Base-by-base conservation (phyloP, 441 rosid species). In the Eutrema salsugineum region DNA sequence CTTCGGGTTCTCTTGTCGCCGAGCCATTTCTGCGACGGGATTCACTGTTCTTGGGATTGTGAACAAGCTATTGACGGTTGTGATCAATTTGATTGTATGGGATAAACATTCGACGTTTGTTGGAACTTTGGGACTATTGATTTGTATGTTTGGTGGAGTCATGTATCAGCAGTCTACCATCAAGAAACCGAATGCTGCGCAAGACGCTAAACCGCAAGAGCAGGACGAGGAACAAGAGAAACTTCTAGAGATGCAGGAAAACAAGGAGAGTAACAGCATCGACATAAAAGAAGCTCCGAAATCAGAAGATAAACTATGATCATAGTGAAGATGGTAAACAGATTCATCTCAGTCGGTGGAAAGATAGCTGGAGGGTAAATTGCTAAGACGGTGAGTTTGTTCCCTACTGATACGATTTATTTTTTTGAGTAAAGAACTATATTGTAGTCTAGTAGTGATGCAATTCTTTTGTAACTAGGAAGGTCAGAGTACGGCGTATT, bases 21-120 rank as follows among this genome's bases (percentile, higher is more conserved):
- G 87, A 48, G 97, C 93, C 2, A 94, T 94, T 66, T 94, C 99
- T 30, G 99, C 99, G 2, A 94, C 98, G 9, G 99, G 99, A 1
- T 94, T 85, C 64, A 94, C 99, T 10, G 98, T 94, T 78, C 97
- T 94, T 47, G 99, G 98, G 1, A 92, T 94, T 11, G 98, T 94
- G 72, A 94, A 92, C 77, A 94, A 94, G 87, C 73, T 92, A 5
- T 59, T 94, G 83, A 94, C 99, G 0, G 98, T 94, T 44, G 88
- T 90, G 78, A 90, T 94, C 62, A 94, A 92, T 80, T 76, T 89
- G 66, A 66, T 87, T n/a, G 80, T 94, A 11, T 94, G 99, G 99
- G 99, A 94, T 82, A 92, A 92, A 59, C 99, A 94, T 81, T 90
- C 96, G 2, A 85, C 90, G 36, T 66, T 84, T 43, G 78, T 89